Percentiles rank a stretch among this genome's conserved stretches.
Conservation (phyloP, 176 grass and related monocot genomes). For the Rhynchospora pubera region DNA sequence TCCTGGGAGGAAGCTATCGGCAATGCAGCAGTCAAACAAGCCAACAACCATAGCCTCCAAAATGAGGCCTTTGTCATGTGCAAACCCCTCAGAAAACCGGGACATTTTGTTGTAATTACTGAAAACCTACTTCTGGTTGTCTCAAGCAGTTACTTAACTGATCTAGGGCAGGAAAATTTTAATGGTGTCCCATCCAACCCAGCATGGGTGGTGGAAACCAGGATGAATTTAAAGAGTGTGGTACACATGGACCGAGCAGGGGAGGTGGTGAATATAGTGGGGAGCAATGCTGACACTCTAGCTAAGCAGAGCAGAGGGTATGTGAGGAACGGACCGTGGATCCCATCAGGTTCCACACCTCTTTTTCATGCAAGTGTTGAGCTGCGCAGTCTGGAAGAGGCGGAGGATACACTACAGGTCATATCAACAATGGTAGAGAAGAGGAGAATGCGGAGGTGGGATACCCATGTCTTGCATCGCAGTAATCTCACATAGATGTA, state of each 20-base stretch:
- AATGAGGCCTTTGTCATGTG: conserved; percentile 80
- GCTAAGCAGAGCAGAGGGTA: conserved; percentile 47
- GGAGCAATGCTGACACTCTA: conserved; percentile 66
- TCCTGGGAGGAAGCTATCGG: conserved; percentile 93
- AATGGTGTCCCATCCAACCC: conserved; percentile 63
- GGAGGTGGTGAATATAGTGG: conserved; percentile 81
- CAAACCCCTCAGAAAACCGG: conserved; percentile 50
- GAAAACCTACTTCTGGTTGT: conserved; percentile 60
- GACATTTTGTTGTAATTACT: conserved; percentile 57
- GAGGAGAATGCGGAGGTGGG: conserved; percentile 33
- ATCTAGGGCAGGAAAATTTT: conserved; percentile 51
- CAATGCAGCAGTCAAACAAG: conserved; percentile 57
- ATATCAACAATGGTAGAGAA: conserved; percentile 52
- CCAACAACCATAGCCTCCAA: conserved; percentile 59
- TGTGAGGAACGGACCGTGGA: conserved; percentile 42
- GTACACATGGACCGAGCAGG: conserved; percentile 76
- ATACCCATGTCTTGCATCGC: conserved; percentile 12
- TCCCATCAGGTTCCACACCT: conserved; percentile 41
- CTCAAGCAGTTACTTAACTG: conserved; percentile 49
- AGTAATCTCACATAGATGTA: conserved; percentile 4
- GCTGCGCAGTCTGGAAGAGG: conserved; percentile 59
- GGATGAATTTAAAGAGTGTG: conserved; percentile 70
- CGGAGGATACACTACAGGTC: conserved; percentile 59
- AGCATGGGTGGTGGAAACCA: conserved; percentile 61
- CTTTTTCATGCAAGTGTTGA: conserved; percentile 73